Evolutionary conservation across 2,329 filamentous ascomycete genomes (phyloP), one percentile per base, ranked within the genome.

Genomic region (Chalaropsis thielavioides): DNA sequence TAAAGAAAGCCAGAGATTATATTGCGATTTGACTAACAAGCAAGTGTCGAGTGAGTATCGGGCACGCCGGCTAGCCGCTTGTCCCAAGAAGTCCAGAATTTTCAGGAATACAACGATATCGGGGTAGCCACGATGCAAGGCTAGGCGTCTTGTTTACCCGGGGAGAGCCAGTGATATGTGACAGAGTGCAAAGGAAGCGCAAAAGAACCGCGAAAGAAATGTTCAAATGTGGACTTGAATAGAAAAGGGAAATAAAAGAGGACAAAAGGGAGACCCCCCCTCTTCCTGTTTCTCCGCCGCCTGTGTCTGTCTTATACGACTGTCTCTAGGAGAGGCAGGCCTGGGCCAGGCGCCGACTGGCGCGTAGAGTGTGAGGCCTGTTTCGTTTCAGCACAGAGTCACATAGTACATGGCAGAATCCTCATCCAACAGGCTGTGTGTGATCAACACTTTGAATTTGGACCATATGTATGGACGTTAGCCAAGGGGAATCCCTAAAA

Each of bases 341-440:
- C 19, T 24, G 17, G 19, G 19, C 46, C 19, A 51, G 3, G 22
- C 22, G 17, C 24, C 2, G 46, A 13, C 19, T 51, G 19, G 46
- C 19, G 8, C 24, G 46, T 24, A 51, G 46, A 5, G 46, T 51
- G 46, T 22, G 24, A 24, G 46, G 46, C 46, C 46, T 24, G 46
- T 51, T 51, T 51, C 46, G 46, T 51, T 51, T 51, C 46, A 51
- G 46, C 46, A 51, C 19, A 51, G 46, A 51, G 46, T 51, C 46
- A 51, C 46, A 27, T 51, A 51, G 24, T 10, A 13, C 10, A 24
- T 27, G 24, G 19, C 19, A 19, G 24, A 51, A 24, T 51, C 13
- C 19, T 8, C 15, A 15, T 51, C 46, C 46, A 51, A 15, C 46
- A 51, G 24, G 22, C 19, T 24, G 7, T 15, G 13, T 49, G 1